Conservation (phyloP, 2,329 filamentous ascomycete genomes). For the Colletotrichum noveboracense region DNA sequence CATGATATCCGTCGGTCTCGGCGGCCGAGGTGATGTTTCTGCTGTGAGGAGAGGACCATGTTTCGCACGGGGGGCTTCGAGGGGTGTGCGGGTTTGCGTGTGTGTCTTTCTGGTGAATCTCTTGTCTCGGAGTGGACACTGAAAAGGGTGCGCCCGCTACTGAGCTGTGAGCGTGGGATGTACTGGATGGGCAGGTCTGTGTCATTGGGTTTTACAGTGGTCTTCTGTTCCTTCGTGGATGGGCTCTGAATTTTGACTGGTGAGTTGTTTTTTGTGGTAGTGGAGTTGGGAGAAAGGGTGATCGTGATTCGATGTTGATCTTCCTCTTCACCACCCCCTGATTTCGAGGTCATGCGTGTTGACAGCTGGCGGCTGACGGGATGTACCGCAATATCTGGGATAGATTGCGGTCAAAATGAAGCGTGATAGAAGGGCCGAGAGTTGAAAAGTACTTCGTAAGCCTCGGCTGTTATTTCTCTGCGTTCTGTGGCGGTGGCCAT, state of each 20-base stretch:
- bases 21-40: neutral
- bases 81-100: neutral
- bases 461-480: neutral
- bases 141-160: neutral
- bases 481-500: neutral
- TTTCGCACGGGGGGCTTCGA: neutral
- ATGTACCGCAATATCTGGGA: neutral
- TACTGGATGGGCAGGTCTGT: neutral
- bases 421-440: neutral
- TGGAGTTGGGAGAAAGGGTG: neutral
- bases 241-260: neutral
- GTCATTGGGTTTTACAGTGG: neutral
- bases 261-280: neutral
- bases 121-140: neutral
- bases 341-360: neutral
- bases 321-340: neutral
- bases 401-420: neutral
- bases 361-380: neutral
- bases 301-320: neutral
- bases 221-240: neutral
- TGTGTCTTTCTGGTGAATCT: neutral
- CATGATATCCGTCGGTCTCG: neutral
- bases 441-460: neutral
- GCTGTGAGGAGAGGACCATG: neutral
- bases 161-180: neutral